Evolutionary conservation across 306 rosid species (phyloP), one percentile per base, ranked within the genome.

Genomic region (Delonix regia): DNA sequence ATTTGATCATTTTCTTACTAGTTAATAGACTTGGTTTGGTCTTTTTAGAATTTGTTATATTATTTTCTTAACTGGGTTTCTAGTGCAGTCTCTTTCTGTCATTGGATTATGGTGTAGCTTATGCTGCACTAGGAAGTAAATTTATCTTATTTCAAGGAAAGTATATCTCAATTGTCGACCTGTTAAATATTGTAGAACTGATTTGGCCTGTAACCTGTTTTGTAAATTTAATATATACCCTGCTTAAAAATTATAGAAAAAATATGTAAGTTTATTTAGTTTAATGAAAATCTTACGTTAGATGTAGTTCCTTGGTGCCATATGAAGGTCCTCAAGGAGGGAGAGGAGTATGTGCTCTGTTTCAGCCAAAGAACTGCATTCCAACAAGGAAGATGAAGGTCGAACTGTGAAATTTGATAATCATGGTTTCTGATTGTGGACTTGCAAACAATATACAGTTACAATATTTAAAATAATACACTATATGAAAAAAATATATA

Each of bases 161-260:
- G 12, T 36, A 36, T 21, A 21, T 66, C n/a, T 66, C 5, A 3
- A 3, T 33, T 49, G 21, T 52, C 12, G 12, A 28, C 44, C 38
- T 9, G 41, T 14, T 22, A 7, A 7, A 2, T 80, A 2, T 5
- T 24, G 18, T 10, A 22, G 5, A 25, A 22, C 33, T 69, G 30
- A 64, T 61, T 75, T 68, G 8, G 77, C 81, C 66, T 22, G 41
- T 47, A 42, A 89, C 63, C 78, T 93, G 93, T 86, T 87, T 83
- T 92, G 82, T 52, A 7, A 24, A n/a, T 51, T 51, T 24, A 51
- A 51, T 16, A 16, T 47, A 47, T 15, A 16, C 13, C 60, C 28
- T 73, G 68, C 2, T 51, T 62, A 27, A 9, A 39, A 22, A 44
- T 6, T 10, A 60, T 11, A 27, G 12, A 51, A 66, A 25, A 66